Conservation (phyloP, 306 rosid genomes). For the Pterocarpus santalinus region DNA sequence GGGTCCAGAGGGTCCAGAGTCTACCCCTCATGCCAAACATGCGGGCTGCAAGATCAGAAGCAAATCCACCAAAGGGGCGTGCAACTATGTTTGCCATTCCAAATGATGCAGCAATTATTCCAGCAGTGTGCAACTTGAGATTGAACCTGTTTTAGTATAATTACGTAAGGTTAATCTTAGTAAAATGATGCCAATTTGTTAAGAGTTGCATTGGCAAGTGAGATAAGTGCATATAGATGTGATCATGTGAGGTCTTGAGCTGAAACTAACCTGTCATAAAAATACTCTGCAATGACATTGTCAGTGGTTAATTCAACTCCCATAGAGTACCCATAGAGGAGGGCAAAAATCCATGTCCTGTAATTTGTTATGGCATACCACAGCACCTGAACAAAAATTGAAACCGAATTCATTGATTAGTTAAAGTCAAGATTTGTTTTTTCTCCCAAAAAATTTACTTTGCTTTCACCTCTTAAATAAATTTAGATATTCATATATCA, state of each 20-base stretch:
- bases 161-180: background rate
- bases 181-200: background rate
- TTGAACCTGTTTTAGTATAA: slow-evolving; percentile 49
- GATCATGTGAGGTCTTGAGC: background rate
- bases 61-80: slow-evolving; percentile 85
- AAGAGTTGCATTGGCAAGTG: background rate
- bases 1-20: slow-evolving; percentile 80
- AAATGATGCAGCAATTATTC: slow-evolving; percentile 86
- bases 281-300: slow-evolving; percentile 86
- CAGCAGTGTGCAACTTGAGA: slow-evolving; percentile 87
- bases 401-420: background rate
- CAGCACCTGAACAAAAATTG: slow-evolving; percentile 60
- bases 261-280: slow-evolving; percentile 74
- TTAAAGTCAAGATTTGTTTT: too few species aligned
- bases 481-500: too few species aligned
- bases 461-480: too few species aligned
- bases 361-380: slow-evolving; percentile 91
- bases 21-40: slow-evolving; percentile 92
- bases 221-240: too few species aligned
- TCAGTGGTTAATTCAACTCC: slow-evolving; percentile 92
- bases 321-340: slow-evolving; percentile 92
- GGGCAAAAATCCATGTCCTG: slow-evolving; percentile 87
- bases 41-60: slow-evolving; percentile 66
- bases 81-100: slow-evolving; percentile 93
- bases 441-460: too few species aligned